Evolutionary conservation across 352 stramenopile species (phyloP), one percentile per base, ranked within the genome.

Genomic region (Saprolegnia diclina): DNA sequence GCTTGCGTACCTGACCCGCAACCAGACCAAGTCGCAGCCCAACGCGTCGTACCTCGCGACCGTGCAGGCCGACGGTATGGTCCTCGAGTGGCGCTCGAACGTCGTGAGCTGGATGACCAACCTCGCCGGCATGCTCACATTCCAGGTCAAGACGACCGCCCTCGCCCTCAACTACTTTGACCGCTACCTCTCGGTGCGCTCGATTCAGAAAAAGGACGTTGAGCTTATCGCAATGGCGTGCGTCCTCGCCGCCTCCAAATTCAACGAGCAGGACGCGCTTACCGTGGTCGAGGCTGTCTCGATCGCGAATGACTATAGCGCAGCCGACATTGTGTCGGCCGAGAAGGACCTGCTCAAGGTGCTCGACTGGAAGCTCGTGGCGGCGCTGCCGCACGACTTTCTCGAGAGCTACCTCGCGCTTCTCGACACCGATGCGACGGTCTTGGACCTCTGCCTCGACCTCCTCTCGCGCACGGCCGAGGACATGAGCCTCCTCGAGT

Each of bases 111-210:
- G 63, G 63, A 57, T 69, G 35, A 61, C 37, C 11, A 61, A 37
- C 14, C 18, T 69, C 11, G 63, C 63, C 7, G 26, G 24, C 18
- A 61, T 42, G 14, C 29, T 61, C 48, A 52, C 62, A 4, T 69
- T 69, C 32, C 45, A 69, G 38, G 45, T 55, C 19, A 62, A 22
- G 32, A 69, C 63, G 9, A 38, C 54, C 6, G 35, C 63, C 26
- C 38, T 69, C 5, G 63, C 63, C 16, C 62, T 69, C n/a, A 26
- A 69, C 38, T 69, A 69, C 53, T 56, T 69, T 16, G 63, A 69
- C 38, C 45, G 44, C 21, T 69, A 62, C 26, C 38, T 69, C 13
- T 69, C 63, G n/a, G 63, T 46, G 63, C 26, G 44, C 19, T 61
- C 63, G 45, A 21, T 69, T 5, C n/a, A 40, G 18, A 52, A 69